A percentile compares a stretch with the other conserved stretches of the same genome.
Evolutionary conservation across 164 flowering plant genomes (phyloP).

Genomic region (Aristolochia contorta): DNA sequence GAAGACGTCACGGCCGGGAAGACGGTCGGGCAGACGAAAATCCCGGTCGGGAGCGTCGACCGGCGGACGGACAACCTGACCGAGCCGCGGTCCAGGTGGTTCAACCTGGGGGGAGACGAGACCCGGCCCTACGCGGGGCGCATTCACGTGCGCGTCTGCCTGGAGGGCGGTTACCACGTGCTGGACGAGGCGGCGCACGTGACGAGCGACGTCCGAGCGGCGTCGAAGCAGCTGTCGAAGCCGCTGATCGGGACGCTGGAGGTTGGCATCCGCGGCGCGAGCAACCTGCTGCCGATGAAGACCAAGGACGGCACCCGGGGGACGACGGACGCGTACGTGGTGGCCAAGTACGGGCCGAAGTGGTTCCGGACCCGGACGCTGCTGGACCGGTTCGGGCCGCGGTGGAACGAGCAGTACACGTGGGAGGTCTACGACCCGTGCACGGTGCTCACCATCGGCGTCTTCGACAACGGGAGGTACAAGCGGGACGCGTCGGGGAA

Average conservation of each 20-base stretch:
- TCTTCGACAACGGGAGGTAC: conserved; percentile 77
- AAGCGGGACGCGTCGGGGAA: conserved; percentile 34
- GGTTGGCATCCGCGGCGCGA: conserved; percentile 82
- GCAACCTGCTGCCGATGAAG: conserved; percentile 70
- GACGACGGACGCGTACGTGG: conserved; percentile 87
- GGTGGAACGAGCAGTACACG: conserved; percentile 93
- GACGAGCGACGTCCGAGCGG: conserved; percentile 77
- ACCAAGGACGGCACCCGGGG: conserved; percentile 82
- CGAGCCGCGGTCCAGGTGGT: conserved; percentile 69
- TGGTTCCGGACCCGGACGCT: conserved; percentile 95
- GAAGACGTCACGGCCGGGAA: conserved; percentile 48
- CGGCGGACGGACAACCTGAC: conserved; percentile 43
- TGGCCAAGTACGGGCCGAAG: conserved; percentile 88
- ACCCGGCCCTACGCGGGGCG: conserved; percentile 56
- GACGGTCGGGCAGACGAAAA: conserved; percentile 48
- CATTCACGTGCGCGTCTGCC: conserved; percentile 60
- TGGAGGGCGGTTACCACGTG: conserved; percentile 98
- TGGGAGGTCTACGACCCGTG: conserved; percentile 96
- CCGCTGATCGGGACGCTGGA: conserved; percentile 82
- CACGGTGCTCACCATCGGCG: conserved; percentile 83
- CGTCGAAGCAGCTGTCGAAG: conserved; percentile 65
- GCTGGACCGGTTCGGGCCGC: conserved; percentile 74
- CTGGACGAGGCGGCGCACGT: conserved; percentile 85
- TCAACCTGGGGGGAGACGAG: conserved; percentile 48
- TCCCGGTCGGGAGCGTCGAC: conserved; percentile 58